phyloP scores from a whole-genome alignment of 78 protist species.

The Polysphondylium violaceum region DNA sequence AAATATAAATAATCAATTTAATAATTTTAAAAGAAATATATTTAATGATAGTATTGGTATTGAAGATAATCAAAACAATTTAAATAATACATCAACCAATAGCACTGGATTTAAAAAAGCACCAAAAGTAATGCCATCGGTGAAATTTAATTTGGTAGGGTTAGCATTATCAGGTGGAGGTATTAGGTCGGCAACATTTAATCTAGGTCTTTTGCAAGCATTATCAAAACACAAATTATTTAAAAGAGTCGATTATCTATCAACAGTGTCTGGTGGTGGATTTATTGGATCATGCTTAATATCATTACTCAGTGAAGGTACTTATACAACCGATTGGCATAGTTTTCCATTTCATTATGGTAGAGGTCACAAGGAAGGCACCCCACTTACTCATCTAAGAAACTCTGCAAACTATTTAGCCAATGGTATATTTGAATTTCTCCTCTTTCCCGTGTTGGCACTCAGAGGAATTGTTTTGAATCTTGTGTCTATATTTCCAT shows the following conservation, averaged over 20 bases:
- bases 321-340: conserved; percentile 68
- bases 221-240: conserved; percentile 54
- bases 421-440: conserved; percentile 73
- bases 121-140: conserved; percentile 35
- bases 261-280: conserved; percentile 74
- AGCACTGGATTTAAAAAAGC: not conserved
- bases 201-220: conserved; percentile 67
- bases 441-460: conserved; percentile 51
- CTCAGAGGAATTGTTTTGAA: conserved; percentile 70
- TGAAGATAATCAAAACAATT: too few species aligned
- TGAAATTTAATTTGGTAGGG: conserved; percentile 47
- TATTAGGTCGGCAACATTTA: conserved; percentile 71
- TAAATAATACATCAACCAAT: not conserved
- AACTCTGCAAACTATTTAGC: conserved; percentile 74
- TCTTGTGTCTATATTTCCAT: conserved; percentile 64
- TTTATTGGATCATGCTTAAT: conserved; percentile 63
- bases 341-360: conserved; percentile 75
- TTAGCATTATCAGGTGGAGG: conserved; percentile 77
- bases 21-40: too few species aligned
- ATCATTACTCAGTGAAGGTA: conserved; percentile 55
- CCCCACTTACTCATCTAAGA: conserved; percentile 70
- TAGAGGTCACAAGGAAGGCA: conserved; percentile 66
- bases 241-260: conserved; percentile 58
- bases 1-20: not conserved
- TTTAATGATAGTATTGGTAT: too few species aligned